These are phyloP conservation scores for Microbotryum lychnidis-dioicae DNA, from an alignment of 1,284 basidiomycete species.

Conservation along the genomic window DNA sequence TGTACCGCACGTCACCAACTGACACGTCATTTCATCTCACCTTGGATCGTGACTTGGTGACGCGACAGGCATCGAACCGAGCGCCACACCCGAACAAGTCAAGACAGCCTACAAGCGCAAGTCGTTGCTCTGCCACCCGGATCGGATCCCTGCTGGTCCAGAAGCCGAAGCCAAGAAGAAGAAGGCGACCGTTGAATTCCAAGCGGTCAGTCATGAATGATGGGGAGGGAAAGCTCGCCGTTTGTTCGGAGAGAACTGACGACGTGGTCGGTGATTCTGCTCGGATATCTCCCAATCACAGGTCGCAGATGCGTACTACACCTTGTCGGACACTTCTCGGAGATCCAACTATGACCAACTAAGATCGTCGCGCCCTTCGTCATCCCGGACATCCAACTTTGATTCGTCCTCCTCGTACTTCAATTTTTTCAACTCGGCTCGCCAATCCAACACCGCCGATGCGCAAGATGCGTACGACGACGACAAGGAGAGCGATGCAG, in stretches of 20 bases:
- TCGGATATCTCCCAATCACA: slow-evolving; percentile 38
- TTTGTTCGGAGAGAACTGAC: no score
- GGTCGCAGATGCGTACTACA: slow-evolving; percentile 90
- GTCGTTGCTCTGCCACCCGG: slow-evolving; percentile 24
- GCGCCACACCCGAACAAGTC: slow-evolving; percentile 62
- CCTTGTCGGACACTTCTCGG: slow-evolving; percentile 62
- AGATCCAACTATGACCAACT: slow-evolving; percentile 38
- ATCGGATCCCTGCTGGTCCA: slow-evolving; percentile 21
- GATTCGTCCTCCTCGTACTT: slow-evolving; percentile 54
- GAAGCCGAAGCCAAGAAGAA: slow-evolving; percentile 16
- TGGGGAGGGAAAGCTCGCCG: no score
- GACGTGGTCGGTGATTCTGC: no score
- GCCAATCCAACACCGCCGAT: slow-evolving; percentile 36
- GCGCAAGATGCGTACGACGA: slow-evolving; percentile 32
- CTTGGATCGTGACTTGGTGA: no score
- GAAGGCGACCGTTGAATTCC: slow-evolving; percentile 33
- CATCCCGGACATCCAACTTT: slow-evolving; percentile 55
- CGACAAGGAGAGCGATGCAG: slow-evolving; percentile 33
- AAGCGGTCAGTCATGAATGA: slow-evolving; percentile 26
- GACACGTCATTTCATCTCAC: not conserved
- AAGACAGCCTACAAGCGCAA: slow-evolving; percentile 62
- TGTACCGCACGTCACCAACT: not conserved
- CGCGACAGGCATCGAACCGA: slow-evolving; percentile 44
- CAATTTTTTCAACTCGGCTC: slow-evolving; percentile 30
- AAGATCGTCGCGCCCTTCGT: slow-evolving; percentile 49